A percentile compares a stretch with the other conserved stretches of the same genome.
Evolutionary conservation across 225 moss, liverwort and hornwort species (phyloP).

Genomic region (Antitrichia curtipendula): DNA sequence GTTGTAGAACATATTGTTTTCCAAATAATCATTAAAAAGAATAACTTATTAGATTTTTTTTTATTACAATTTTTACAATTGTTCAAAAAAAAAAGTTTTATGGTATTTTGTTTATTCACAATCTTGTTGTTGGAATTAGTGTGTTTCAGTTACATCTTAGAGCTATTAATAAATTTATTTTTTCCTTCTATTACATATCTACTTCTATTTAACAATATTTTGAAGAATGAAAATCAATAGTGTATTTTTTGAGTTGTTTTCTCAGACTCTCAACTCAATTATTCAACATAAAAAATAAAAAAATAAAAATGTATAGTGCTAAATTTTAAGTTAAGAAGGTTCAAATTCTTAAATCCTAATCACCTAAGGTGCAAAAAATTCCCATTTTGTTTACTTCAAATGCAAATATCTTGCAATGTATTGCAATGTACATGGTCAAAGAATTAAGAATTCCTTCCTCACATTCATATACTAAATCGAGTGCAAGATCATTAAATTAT

Average conservation of each 20-base stretch:
- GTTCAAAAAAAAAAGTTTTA: fast-evolving
- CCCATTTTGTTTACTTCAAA: background rate
- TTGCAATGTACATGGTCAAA: too few species aligned
- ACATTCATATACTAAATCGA: background rate
- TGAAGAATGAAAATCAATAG: background rate
- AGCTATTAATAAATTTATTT: background rate
- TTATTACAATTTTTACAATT: background rate
- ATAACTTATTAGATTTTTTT: background rate
- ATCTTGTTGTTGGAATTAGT: fast-evolving
- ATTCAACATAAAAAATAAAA: background rate
- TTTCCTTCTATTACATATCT: fast-evolving
- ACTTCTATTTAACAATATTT: background rate
- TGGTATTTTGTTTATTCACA: fast-evolving
- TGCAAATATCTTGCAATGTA: background rate
- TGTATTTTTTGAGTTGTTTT: background rate
- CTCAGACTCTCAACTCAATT: background rate
- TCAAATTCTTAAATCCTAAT: background rate
- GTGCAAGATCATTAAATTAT: background rate
- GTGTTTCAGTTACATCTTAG: background rate
- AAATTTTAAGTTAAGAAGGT: background rate
- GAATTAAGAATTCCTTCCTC: background rate
- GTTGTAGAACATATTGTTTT: background rate
- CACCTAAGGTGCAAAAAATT: background rate
- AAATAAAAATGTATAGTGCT: background rate
- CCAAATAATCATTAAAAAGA: fast-evolving